Percentiles rank a stretch among this genome's conserved stretches.
Evolutionary conservation across 1,284 basidiomycete genomes (phyloP).

Genomic region (Cryptococcus sp.): DNA sequence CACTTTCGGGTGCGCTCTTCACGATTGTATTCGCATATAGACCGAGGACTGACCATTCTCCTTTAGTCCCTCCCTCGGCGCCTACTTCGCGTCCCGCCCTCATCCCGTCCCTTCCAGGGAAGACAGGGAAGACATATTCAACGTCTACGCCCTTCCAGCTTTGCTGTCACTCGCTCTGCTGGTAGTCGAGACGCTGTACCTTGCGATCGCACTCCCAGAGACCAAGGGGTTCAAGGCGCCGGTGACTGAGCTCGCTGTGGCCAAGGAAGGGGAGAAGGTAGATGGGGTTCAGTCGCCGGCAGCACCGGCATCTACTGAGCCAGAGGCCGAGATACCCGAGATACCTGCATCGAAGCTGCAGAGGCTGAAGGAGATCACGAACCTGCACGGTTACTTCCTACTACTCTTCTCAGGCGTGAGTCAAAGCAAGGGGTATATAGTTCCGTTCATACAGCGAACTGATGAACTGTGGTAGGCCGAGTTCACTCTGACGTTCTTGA

Average conservation of each 20-base stretch:
- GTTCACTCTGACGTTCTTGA: conserved; percentile 86
- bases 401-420: conserved; percentile 70
- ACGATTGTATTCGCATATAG: conserved; percentile 41
- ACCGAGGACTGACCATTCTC: conserved; percentile 24
- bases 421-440: neutral
- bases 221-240: conserved; percentile 51
- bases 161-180: conserved; percentile 70
- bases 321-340: conserved; percentile 24
- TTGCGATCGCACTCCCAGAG: conserved; percentile 62
- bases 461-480: conserved; percentile 59
- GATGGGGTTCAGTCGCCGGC: conserved; percentile 1
- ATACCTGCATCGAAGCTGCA: conserved; percentile 15
- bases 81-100: conserved; percentile 50
- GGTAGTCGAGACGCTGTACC: conserved; percentile 65
- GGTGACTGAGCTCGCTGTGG: conserved; percentile 19
- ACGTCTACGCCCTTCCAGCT: conserved; percentile 82
- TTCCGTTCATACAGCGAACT: neutral
- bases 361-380: conserved; percentile 54
- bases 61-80: conserved; percentile 56
- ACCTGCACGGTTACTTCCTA: conserved; percentile 75
- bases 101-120: conserved; percentile 25
- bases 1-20: conserved; percentile 53
- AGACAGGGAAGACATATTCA: conserved; percentile 57
- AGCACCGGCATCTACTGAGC: conserved; percentile 19
- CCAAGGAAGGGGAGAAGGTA: conserved; percentile 20